Base-by-base conservation (phyloP, 1,284 basidiomycete species). In the Somion occarium region DNA sequence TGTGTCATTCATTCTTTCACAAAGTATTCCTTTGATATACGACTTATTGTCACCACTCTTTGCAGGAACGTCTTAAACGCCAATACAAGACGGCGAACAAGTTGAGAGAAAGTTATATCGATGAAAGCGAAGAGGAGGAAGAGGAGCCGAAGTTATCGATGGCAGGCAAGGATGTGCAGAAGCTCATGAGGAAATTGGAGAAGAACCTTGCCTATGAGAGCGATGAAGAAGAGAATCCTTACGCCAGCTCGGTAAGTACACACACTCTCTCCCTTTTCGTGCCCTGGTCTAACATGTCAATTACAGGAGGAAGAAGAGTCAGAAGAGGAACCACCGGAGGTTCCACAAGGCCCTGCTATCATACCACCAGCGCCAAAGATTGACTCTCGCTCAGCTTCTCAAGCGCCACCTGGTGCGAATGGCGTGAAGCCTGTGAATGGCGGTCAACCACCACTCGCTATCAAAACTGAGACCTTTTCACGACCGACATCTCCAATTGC, bases 1-100 rank as follows among this genome's bases (percentile, higher is more conserved):
- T 25, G 73, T 66, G 39, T 19, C 15, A 18, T 24, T 23, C 26
- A 20, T 45, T 43, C 5, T 19, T 22, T 9, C 5, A 26, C 19
- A 38, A 30, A 23, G 51, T 27, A 42, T 25, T 12, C 37, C 22
- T 15, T 46, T 39, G 38, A 38, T 51, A 46, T 7, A 12, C 18
- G 30, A 19, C 24, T 38, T 38, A 30, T n/a, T 37, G 38, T 51
- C 19, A 50, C 27, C 2, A 5, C 26, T 52, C 13, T 47, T 30
- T 46, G 42, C 56, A 92, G 90, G 90, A 93, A 67, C 85, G 90
- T 15, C 71, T 93, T 44, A 92, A 92, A 68, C 81, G 82, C 48
- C 89, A 92, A 64, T 91, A 91, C 63, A 83, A 83, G 63, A 71
- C 70, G 13, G 89, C 87, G 19, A 91, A 91, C 65, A 88, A 88